Conservation (phyloP, 345 rosid species). For the Salix brachista region DNA sequence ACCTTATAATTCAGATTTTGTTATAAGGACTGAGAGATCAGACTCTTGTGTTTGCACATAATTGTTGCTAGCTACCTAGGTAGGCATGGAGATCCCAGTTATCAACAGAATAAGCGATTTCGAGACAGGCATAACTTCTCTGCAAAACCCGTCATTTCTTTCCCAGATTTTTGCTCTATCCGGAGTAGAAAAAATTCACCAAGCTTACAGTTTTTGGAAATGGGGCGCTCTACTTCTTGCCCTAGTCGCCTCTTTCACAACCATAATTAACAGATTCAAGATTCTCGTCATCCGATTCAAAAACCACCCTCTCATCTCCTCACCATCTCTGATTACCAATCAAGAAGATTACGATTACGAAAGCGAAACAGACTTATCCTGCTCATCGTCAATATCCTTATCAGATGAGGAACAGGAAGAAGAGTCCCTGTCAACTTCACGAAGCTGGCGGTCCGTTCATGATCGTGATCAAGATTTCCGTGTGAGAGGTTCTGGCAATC, state of each 20-base stretch:
- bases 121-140: slow-evolving; percentile 41
- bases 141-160: slow-evolving; percentile 28
- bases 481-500: slow-evolving; percentile 38
- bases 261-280: slow-evolving; percentile 43
- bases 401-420: slow-evolving; percentile 10
- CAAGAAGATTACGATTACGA: slow-evolving; percentile 20
- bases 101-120: slow-evolving; percentile 56
- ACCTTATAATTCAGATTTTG: background rate
- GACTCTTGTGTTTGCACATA: background rate
- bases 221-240: slow-evolving; percentile 71
- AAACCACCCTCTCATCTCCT: slow-evolving; percentile 3
- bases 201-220: slow-evolving; percentile 47
- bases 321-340: background rate
- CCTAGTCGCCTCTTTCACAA: slow-evolving; percentile 50
- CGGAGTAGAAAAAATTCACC: slow-evolving; percentile 26
- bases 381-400: slow-evolving; percentile 16
- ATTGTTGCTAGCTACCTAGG: background rate
- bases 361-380: slow-evolving; percentile 38
- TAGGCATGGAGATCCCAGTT: slow-evolving; percentile 59
- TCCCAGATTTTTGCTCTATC: slow-evolving; percentile 36
- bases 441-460: slow-evolving; percentile 23
- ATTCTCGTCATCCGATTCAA: slow-evolving; percentile 34
- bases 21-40: background rate
- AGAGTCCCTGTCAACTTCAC: background rate
- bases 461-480: slow-evolving; percentile 29